These are phyloP conservation scores for Byssothecium circinans DNA, from an alignment of 2,329 filamentous ascomycete genomes.

Conservation along the genomic window DNA sequence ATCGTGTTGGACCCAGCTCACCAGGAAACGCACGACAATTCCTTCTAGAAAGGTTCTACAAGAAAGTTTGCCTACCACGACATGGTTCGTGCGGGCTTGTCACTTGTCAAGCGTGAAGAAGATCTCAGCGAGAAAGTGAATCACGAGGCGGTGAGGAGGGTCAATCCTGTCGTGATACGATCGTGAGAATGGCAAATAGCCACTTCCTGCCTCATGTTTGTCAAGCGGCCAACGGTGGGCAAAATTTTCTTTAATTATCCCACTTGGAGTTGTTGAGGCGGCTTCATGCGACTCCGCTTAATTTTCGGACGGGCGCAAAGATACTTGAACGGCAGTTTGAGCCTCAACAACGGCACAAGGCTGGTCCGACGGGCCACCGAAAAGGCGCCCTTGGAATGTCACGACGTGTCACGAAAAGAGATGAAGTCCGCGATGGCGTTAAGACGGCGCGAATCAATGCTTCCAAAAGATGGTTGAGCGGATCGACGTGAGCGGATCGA, in stretches of 20 bases:
- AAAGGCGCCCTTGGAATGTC: too few relatives aligned
- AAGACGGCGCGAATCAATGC: slow-evolving; percentile 2
- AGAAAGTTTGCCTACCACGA: background rate
- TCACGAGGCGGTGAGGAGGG: slow-evolving; percentile 37
- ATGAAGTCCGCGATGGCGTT: slow-evolving; percentile 18
- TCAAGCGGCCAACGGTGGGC: slow-evolving; percentile 11
- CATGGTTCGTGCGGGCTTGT: slow-evolving; percentile 12
- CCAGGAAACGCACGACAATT: background rate
- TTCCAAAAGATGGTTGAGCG: slow-evolving; percentile 14
- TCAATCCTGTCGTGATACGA: slow-evolving; percentile 16
- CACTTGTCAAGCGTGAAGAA: slow-evolving; percentile 7
- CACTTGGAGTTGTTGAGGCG: background rate
- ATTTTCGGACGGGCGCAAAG: too few relatives aligned
- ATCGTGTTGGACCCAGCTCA: too few relatives aligned
- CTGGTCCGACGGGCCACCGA: too few relatives aligned
- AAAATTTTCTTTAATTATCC: slow-evolving; percentile 18
- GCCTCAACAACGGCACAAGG: too few relatives aligned
- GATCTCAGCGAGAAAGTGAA: slow-evolving; percentile 18
- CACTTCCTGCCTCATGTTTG: slow-evolving; percentile 29
- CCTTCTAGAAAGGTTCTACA: background rate
- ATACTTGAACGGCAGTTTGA: background rate
- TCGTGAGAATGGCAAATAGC: slow-evolving; percentile 1
- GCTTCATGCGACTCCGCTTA: background rate
- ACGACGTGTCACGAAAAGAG: slow-evolving; percentile 17
- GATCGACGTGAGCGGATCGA: slow-evolving; percentile 27